phyloP scores from a whole-genome alignment of 2,329 filamentous ascomycete genomes.

The Pseudopithomyces maydicus region DNA sequence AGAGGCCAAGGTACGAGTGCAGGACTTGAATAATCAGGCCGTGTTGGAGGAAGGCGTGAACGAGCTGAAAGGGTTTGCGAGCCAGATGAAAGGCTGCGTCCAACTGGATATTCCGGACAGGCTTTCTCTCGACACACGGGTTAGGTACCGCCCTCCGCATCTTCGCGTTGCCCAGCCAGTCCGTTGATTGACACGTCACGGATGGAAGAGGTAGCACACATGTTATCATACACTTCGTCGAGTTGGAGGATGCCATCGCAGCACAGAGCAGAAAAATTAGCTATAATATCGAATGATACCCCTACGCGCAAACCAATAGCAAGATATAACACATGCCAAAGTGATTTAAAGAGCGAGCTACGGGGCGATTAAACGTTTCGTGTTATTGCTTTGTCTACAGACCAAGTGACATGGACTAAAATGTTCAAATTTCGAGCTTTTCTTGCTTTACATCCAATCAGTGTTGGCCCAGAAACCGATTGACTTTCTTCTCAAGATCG shows the following conservation, averaged over 20 bases:
- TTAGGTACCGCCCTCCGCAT: conserved; percentile 52
- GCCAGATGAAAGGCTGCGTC: conserved; percentile 61
- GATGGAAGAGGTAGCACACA: neutral
- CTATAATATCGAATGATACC: neutral
- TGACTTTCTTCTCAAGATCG: neutral
- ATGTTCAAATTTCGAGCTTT: too few species aligned
- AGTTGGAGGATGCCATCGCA: neutral
- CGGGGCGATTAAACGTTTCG: neutral
- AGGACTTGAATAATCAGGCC: conserved; percentile 59
- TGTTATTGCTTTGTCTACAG: neutral
- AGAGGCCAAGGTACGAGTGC: conserved; percentile 62
- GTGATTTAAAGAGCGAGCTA: neutral
- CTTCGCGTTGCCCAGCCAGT: conserved; percentile 15
- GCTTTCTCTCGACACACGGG: conserved; percentile 63
- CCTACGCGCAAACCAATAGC: neutral
- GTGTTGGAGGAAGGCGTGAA: conserved; percentile 59
- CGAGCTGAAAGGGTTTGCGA: conserved; percentile 61
- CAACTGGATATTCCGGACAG: conserved; percentile 63
- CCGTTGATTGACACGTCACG: conserved; percentile 19
- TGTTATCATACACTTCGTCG: too few species aligned
- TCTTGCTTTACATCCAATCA: too few species aligned
- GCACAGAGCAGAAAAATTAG: neutral
- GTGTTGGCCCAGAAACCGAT: too few species aligned
- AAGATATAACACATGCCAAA: neutral
- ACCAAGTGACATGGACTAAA: too few species aligned